Base-by-base conservation (phyloP, 2,329 filamentous ascomycete species). In the Sclerotiophoma versabilis region DNA sequence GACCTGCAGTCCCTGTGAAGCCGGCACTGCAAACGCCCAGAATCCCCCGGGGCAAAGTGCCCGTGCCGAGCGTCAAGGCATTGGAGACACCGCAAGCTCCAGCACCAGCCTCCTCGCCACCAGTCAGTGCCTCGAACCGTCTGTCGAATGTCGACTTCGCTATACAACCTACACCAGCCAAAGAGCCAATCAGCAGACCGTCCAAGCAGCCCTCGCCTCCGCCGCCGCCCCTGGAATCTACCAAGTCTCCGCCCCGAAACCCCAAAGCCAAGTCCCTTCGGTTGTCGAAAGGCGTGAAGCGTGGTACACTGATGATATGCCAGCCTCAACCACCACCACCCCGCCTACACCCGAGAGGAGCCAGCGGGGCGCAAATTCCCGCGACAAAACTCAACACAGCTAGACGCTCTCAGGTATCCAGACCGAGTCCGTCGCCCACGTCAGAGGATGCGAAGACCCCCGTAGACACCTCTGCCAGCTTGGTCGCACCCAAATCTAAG, bases 271-370 rank as follows among this genome's bases (percentile, higher is more conserved):
- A 72, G 53, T 64, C 72, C 3, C 52, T 80, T 25, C 75, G 75
- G 2, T 60, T 81, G 8, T 67, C 75, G 11, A 63, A 65, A 5
- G 74, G 70, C n/a, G 67, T 69, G 8, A 75, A 73, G 14, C 74
- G 76, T 52, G 77, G 75, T 29, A 79, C 71, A 51, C 62, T 81
- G 11, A 57, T 80, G 2, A 57, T 80, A 0, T 80, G 77, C 49
- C 76, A 80, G 47, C 63, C 73, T n/a, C 60, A 72, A 15, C 62
- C 73, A 19, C 61, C 65, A n/a, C 58, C 46, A 22, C 58, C 57
- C n/a, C n/a, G n/a, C n/a, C n/a, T n/a, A 36, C 45, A 23, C 2
- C 32, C 49, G 14, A 57, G 36, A 22, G 45, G 38, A 33, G 39
- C 46, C 1, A 55, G 49, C 29, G 56, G 52, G 30, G 19, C 37